Conservation (phyloP, 2,329 filamentous ascomycete species). For the Parastagonospora nodorum region DNA sequence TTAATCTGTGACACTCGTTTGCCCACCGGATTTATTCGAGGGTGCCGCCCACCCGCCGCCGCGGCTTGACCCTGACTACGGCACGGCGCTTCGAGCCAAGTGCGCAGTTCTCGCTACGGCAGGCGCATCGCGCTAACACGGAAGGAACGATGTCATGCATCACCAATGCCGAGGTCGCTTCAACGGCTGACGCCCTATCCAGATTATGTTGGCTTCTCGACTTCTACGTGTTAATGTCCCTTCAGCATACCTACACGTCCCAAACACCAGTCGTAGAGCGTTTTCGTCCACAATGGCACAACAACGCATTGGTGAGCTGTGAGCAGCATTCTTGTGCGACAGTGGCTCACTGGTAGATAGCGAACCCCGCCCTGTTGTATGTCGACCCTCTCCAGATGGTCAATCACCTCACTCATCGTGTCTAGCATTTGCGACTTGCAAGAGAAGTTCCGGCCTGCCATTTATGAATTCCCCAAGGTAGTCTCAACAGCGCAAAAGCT, state of each 20-base stretch:
- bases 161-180: conserved; percentile 20
- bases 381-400: conserved; percentile 7
- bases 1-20: conserved; percentile 19
- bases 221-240: conserved; percentile 16
- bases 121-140: conserved; percentile 9
- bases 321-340: conserved; percentile 14
- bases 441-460: conserved; percentile 85
- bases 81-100: not conserved
- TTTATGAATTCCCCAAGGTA: conserved; percentile 83
- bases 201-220: conserved; percentile 13
- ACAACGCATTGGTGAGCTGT: conserved; percentile 36
- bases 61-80: conserved; percentile 5
- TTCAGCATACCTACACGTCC: not conserved
- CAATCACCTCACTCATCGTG: conserved; percentile 23
- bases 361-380: conserved; percentile 50
- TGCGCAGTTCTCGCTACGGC: conserved; percentile 6
- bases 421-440: conserved; percentile 89
- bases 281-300: conserved; percentile 33
- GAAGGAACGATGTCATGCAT: conserved; percentile 14
- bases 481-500: conserved; percentile 59
- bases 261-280: conserved; percentile 2
- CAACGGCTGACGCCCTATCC: conserved; percentile 7
- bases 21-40: conserved; percentile 13
- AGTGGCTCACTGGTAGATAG: conserved; percentile 31
- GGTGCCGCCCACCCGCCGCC: conserved; percentile 4